Evolutionary conservation across 1,284 basidiomycete species (phyloP).

Genomic region (Apiotrichum montevideense): DNA sequence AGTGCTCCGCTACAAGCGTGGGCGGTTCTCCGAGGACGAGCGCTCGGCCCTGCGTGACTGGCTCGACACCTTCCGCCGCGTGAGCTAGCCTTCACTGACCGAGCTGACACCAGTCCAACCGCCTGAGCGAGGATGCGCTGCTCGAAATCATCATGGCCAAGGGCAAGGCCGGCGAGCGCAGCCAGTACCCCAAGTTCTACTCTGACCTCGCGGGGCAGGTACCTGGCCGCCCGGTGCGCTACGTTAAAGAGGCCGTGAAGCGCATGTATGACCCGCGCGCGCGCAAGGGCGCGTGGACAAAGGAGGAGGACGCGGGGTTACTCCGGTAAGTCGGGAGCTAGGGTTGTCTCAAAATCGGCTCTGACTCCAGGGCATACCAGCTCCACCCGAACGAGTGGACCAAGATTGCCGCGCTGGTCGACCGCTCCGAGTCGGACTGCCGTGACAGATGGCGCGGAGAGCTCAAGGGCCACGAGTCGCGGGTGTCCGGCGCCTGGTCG

Average conservation of each 20-base stretch:
- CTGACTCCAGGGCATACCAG: constrained; percentile 25
- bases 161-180: constrained; percentile 15
- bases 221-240: constrained; percentile 38
- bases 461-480: constrained; percentile 14
- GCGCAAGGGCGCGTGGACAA: constrained; percentile 36
- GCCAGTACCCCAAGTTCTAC: constrained; percentile 32
- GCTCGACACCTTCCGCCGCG: constrained; percentile 25
- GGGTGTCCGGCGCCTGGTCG: constrained; percentile 22
- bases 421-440: constrained; percentile 34
- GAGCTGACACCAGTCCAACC: constrained; percentile 2
- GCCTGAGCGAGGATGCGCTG: constrained; percentile 20
- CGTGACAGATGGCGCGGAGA: constrained; percentile 33
- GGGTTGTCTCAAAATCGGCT: background rate
- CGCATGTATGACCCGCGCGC: constrained; percentile 35
- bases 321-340: constrained; percentile 17
- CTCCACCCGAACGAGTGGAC: constrained; percentile 30
- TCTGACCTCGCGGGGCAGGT: constrained; percentile 29
- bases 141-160: constrained; percentile 30
- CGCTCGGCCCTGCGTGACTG: constrained; percentile 21
- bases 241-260: constrained; percentile 34
- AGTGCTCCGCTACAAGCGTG: constrained; percentile 36
- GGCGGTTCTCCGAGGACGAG: constrained; percentile 30
- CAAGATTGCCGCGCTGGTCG: constrained; percentile 31
- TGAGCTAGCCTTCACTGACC: background rate
- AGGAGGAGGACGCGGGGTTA: constrained; percentile 32